Conservation (phyloP, 345 rosid genomes). For the Aurinia saxatilis region DNA sequence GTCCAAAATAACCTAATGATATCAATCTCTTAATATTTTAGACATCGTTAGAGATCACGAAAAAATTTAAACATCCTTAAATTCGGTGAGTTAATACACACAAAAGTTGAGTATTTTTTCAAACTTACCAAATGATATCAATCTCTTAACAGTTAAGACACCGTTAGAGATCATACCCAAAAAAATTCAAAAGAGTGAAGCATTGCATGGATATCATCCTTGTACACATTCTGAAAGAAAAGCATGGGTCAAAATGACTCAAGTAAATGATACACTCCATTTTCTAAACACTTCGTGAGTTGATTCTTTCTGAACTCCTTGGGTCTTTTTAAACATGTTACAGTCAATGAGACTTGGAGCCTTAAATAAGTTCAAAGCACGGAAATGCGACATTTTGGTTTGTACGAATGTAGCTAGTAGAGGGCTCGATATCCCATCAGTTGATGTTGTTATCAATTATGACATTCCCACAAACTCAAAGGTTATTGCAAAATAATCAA, state of each 20-base stretch:
- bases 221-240: constrained; percentile 67
- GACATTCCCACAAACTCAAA: constrained; percentile 65
- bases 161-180: too few species aligned
- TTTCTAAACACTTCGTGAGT: background rate
- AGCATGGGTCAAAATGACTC: constrained; percentile 75
- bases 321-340: background rate
- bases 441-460: constrained; percentile 91
- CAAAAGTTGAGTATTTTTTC: too few species aligned
- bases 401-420: constrained; percentile 98
- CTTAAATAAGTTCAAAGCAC: constrained; percentile 84
- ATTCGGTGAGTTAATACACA: too few species aligned
- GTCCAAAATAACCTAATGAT: too few species aligned
- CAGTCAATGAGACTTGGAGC: constrained; percentile 97
- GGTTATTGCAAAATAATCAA: constrained; percentile 15
- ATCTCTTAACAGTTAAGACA: too few species aligned
- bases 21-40: too few species aligned
- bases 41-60: too few species aligned
- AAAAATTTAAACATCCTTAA: too few species aligned
- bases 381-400: constrained; percentile 85
- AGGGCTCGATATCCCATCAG: constrained; percentile 96
- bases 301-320: background rate
- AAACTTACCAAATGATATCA: too few species aligned
- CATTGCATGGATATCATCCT: too few species aligned
- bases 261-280: constrained; percentile 34
- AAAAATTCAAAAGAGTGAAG: too few species aligned